Conservation (phyloP, 768 basidiomycete species). For the Leccinum boreale region DNA sequence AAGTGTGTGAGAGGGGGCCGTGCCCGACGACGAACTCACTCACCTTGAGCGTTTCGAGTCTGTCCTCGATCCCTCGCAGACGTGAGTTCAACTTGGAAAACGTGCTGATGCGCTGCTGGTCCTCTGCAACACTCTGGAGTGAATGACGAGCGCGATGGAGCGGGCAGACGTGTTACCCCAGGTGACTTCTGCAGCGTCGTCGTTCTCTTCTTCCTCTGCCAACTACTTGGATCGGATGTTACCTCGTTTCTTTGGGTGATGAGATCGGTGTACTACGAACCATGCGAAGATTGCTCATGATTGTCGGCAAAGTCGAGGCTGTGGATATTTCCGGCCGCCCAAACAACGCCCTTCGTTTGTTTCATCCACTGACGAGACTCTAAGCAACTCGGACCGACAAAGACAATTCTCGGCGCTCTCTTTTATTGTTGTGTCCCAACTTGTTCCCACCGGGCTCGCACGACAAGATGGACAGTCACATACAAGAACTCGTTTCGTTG, state of each 20-base stretch:
- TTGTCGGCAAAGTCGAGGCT: neutral
- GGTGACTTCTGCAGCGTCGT: constrained; percentile 74
- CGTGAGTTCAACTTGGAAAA: constrained; percentile 92
- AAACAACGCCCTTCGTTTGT: neutral
- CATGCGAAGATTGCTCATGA: constrained; percentile 57
- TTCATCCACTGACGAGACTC: too few species aligned
- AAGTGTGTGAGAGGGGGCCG: neutral
- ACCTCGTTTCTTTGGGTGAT: neutral
- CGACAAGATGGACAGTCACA: constrained; percentile 6
- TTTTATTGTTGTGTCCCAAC: too few species aligned
- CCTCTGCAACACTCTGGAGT: constrained; percentile 41
- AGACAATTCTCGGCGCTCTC: too few species aligned
- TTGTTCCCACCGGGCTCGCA: neutral
- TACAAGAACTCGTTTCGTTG: constrained; percentile 3
- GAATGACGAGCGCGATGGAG: neutral
- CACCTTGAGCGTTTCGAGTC: constrained; percentile 72
- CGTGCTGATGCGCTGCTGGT: constrained; percentile 86
- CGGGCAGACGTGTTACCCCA: constrained; percentile 57
- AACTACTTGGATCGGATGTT: constrained; percentile 39
- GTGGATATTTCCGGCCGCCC: neutral
- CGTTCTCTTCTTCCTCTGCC: constrained; percentile 71
- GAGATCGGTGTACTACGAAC: constrained; percentile 33
- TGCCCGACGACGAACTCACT: neutral
- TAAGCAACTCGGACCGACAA: too few species aligned
- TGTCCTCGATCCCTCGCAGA: constrained; percentile 66